Evolutionary conservation across 148 eudicot species (phyloP).

Genomic region (Amaranthus palmeri): DNA sequence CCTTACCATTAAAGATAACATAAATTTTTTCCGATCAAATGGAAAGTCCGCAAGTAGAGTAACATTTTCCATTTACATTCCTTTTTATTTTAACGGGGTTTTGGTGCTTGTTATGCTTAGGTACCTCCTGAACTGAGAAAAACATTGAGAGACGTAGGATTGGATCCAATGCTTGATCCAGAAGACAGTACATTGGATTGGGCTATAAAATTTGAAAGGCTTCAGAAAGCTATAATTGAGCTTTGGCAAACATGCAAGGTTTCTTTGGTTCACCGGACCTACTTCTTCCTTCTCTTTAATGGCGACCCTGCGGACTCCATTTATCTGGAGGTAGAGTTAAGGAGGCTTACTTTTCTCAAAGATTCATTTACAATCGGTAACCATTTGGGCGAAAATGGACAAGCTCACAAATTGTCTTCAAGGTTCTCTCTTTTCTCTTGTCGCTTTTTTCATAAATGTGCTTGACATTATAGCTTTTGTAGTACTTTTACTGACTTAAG

Average conservation of each 20-base stretch:
- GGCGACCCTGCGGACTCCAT: constrained; percentile 89
- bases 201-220: constrained; percentile 56
- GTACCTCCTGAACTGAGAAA: constrained; percentile 37
- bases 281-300: constrained; percentile 78
- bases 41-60: no score
- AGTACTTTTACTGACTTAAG: no score
- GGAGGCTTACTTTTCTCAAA: constrained; percentile 81
- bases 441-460: neutral
- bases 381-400: constrained; percentile 51
- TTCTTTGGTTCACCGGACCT: constrained; percentile 84
- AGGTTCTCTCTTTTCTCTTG: constrained; percentile 42
- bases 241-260: constrained; percentile 85
- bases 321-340: constrained; percentile 88
- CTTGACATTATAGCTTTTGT: neutral
- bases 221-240: constrained; percentile 58
- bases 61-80: neutral
- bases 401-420: constrained; percentile 49
- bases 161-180: constrained; percentile 42
- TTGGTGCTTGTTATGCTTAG: constrained; percentile 21
- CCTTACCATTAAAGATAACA: no score
- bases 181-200: constrained; percentile 38
- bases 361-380: constrained; percentile 53
- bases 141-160: constrained; percentile 43
- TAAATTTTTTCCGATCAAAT: no score
- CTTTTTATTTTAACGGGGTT: neutral